phyloP scores from a whole-genome alignment of 2,329 filamentous ascomycete species.

The Xylaria sp. region DNA sequence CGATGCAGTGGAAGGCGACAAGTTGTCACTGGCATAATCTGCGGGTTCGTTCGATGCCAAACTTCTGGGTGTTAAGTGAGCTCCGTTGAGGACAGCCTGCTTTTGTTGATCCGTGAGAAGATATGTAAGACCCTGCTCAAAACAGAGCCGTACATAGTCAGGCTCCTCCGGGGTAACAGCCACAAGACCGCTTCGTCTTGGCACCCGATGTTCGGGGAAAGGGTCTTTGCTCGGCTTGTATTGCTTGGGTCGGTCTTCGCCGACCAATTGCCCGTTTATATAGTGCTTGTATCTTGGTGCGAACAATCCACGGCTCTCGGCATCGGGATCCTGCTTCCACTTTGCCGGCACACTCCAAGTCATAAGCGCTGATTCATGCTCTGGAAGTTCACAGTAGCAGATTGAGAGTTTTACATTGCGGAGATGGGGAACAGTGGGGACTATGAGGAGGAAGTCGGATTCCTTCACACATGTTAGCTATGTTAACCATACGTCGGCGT shows the following conservation, averaged over 20 bases:
- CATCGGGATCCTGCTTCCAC: slow-evolving; percentile 63
- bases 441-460: slow-evolving; percentile 63
- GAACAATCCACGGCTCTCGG: slow-evolving; percentile 54
- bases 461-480: slow-evolving; percentile 45
- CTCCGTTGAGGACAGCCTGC: slow-evolving; percentile 50
- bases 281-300: slow-evolving; percentile 62
- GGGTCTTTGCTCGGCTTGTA: slow-evolving; percentile 55
- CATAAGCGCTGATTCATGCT: slow-evolving; percentile 50
- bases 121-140: slow-evolving; percentile 60
- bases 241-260: slow-evolving; percentile 52
- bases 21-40: slow-evolving; percentile 26
- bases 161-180: slow-evolving; percentile 59
- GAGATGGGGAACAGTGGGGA: slow-evolving; percentile 62
- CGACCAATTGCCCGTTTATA: slow-evolving; percentile 56
- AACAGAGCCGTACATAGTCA: slow-evolving; percentile 57
- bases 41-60: slow-evolving; percentile 37
- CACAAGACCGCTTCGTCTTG: slow-evolving; percentile 54
- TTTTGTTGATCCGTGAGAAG: slow-evolving; percentile 52
- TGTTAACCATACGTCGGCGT: background rate
- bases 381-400: slow-evolving; percentile 62
- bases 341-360: slow-evolving; percentile 50
- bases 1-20: slow-evolving; percentile 30
- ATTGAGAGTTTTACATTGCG: slow-evolving; percentile 58
- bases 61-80: slow-evolving; percentile 51
- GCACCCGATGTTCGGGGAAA: slow-evolving; percentile 57